These are phyloP conservation scores for Aspergillus incahuasiensis DNA, from an alignment of 495 filamentous ascomycete genomes.

Conservation along the genomic window DNA sequence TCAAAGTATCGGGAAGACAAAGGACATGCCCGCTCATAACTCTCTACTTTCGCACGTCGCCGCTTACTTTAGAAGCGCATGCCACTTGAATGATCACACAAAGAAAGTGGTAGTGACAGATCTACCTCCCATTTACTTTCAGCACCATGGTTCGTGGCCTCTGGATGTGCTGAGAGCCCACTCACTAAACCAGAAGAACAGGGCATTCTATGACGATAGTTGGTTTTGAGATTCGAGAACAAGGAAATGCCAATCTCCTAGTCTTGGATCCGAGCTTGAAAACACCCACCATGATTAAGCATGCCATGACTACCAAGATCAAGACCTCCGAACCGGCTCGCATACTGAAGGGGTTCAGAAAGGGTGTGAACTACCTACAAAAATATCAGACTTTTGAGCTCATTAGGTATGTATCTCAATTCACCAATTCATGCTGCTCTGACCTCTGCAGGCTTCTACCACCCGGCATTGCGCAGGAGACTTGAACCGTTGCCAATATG, in stretches of 20 bases:
- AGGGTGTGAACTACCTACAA: constrained; percentile 59
- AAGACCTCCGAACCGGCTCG: constrained; percentile 46
- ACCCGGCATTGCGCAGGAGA: background rate
- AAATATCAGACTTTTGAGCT: constrained; percentile 76
- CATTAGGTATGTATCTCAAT: constrained; percentile 53
- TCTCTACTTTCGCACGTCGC: constrained; percentile 64
- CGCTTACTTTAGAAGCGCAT: constrained; percentile 61
- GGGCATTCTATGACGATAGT: constrained; percentile 93
- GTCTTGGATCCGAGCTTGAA: constrained; percentile 89
- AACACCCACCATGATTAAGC: constrained; percentile 58
- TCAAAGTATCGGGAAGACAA: constrained; percentile 40
- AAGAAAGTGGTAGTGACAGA: constrained; percentile 61
- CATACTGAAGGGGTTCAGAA: constrained; percentile 65
- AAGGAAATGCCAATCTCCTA: constrained; percentile 66
- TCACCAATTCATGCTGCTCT: background rate
- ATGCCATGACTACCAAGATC: constrained; percentile 41
- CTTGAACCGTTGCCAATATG: background rate
- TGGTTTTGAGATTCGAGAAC: constrained; percentile 66
- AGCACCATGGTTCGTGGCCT: constrained; percentile 60
- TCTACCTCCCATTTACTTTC: constrained; percentile 84
- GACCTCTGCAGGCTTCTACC: constrained; percentile 8
- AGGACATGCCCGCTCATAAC: constrained; percentile 44
- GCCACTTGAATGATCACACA: constrained; percentile 22
- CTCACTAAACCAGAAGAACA: background rate
- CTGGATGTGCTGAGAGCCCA: background rate